Conservation (phyloP, 345 rosid genomes). For the Lumnitzera racemosa region DNA sequence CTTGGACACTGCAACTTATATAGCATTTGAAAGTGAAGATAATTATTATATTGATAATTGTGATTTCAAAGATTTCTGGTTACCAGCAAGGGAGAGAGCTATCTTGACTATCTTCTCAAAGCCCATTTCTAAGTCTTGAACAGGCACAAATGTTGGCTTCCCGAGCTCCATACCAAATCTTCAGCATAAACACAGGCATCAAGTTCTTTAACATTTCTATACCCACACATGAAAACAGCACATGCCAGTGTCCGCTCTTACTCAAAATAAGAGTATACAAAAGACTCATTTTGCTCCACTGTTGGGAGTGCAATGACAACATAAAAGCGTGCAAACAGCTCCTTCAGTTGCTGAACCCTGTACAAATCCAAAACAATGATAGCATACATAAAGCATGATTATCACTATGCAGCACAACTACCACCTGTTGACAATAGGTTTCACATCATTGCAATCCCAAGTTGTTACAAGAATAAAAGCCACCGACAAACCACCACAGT, state of each 20-base stretch:
- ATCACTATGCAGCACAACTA: background rate
- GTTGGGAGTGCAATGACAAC: slow-evolving; percentile 55
- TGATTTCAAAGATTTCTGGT: background rate
- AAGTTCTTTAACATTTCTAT: background rate
- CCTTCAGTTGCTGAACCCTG: slow-evolving; percentile 65
- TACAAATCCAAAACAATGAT: slow-evolving; percentile 2
- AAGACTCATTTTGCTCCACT: slow-evolving; percentile 62
- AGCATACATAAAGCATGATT: background rate
- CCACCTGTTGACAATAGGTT: slow-evolving; percentile 59
- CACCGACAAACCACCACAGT: slow-evolving; percentile 78
- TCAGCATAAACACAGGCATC: slow-evolving; percentile 8
- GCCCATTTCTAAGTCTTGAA: slow-evolving; percentile 85
- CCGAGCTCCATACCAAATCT: slow-evolving; percentile 84
- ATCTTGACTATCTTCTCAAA: slow-evolving; percentile 89
- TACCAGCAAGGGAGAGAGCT: slow-evolving; percentile 85
- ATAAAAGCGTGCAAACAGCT: slow-evolving; percentile 66
- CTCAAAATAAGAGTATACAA: slow-evolving; percentile 73
- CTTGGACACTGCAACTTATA: slow-evolving; percentile 62
- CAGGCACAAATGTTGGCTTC: slow-evolving; percentile 71
- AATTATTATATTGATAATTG: background rate
- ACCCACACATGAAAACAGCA: background rate
- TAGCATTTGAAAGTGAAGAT: background rate
- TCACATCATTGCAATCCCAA: slow-evolving; percentile 48
- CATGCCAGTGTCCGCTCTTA: slow-evolving; percentile 25
- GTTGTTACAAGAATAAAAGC: slow-evolving; percentile 75